A percentile compares a stretch with the other conserved stretches of the same genome.
Conservation (phyloP, 768 basidiomycete species). For the Trametes coccinea region DNA sequence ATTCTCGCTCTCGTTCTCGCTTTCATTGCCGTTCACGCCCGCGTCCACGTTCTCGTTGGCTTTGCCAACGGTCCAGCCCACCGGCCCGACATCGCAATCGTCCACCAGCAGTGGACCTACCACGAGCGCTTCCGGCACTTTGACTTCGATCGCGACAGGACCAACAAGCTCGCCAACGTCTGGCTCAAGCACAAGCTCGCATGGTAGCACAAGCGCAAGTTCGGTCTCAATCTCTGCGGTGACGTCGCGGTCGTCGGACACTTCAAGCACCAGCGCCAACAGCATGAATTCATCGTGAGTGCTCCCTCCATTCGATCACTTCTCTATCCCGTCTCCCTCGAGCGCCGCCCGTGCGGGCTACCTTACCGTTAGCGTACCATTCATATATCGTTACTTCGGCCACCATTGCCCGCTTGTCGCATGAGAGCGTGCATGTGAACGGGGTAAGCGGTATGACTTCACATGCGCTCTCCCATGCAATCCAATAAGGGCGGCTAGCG, state of each 20-base stretch:
- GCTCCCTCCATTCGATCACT: conserved; percentile 1
- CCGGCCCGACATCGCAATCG: neutral
- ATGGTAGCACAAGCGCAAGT: neutral
- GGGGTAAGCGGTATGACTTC: neutral
- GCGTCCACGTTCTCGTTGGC: too few relatives aligned
- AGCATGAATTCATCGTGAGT: conserved; percentile 8
- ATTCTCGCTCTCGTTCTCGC: neutral
- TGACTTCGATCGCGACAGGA: conserved; percentile 1
- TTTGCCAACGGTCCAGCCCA: too few relatives aligned
- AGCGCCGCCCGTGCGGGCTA: neutral
- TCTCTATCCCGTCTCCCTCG: neutral
- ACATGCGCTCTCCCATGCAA: too few relatives aligned
- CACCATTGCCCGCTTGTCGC: neutral
- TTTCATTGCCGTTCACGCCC: neutral
- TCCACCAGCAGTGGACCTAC: neutral
- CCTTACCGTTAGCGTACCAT: neutral
- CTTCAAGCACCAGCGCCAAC: neutral
- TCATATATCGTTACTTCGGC: neutral
- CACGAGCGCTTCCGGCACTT: neutral
- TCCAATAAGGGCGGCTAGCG: neutral
- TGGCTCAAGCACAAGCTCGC: neutral
- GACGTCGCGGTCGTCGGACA: neutral
- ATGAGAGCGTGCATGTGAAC: neutral
- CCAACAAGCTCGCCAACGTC: neutral
- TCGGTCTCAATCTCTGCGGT: neutral